A percentile compares a stretch with the other conserved stretches of the same genome.
Conservation (phyloP, 2,329 filamentous ascomycete genomes). For the Dactylellina cionopaga region DNA sequence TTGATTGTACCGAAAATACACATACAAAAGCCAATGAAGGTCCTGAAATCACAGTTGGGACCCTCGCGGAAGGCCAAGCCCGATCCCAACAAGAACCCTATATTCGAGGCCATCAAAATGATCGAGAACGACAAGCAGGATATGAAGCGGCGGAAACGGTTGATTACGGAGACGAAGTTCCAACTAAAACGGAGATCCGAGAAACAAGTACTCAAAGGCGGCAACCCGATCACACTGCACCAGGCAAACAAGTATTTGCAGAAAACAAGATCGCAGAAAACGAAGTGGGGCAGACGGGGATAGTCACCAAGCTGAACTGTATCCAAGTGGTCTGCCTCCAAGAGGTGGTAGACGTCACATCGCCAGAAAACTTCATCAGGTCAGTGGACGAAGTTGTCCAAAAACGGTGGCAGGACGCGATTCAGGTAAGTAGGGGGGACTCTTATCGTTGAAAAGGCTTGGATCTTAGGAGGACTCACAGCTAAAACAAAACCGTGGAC, state of each 20-base stretch:
- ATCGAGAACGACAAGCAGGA: background rate
- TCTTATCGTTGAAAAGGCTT: background rate
- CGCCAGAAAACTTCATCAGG: slow-evolving; percentile 79
- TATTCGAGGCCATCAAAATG: background rate
- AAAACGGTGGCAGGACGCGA: slow-evolving; percentile 81
- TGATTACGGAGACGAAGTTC: background rate
- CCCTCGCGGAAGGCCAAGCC: no score
- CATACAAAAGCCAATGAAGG: no score
- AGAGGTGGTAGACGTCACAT: slow-evolving; percentile 87
- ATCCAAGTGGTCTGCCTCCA: slow-evolving; percentile 92
- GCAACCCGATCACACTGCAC: background rate
- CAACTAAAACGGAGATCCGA: background rate
- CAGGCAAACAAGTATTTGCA: background rate
- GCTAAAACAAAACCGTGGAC: slow-evolving; percentile 33
- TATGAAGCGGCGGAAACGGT: background rate
- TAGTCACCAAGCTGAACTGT: slow-evolving; percentile 57
- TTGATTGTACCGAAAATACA: no score
- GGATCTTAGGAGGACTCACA: background rate
- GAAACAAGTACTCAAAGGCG: no score
- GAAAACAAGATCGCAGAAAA: background rate
- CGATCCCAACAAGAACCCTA: background rate
- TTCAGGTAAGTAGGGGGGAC: slow-evolving; percentile 62
- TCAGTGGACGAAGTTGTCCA: slow-evolving; percentile 78
- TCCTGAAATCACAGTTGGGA: no score
- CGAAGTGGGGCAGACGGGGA: background rate